phyloP scores from a whole-genome alignment of 352 stramenopile genomes.

The Globisporangium takayamanum region DNA sequence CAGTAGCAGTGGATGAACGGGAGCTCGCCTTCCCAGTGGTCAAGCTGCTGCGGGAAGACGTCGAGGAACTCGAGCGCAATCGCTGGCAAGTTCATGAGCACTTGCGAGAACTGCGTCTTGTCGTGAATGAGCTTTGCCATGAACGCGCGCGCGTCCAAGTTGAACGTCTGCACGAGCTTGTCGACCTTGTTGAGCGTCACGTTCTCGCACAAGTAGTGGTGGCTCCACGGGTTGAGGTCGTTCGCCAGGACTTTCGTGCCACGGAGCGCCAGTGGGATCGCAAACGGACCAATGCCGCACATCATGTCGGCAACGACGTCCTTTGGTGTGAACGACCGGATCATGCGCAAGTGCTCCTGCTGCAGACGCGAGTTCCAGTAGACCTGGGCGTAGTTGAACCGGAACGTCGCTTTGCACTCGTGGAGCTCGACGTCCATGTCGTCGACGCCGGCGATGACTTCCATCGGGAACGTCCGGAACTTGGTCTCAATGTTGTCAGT shows the following conservation, averaged over 20 bases:
- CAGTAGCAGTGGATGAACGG: constrained; percentile 94
- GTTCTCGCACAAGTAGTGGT: constrained; percentile 90
- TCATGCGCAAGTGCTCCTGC: constrained; percentile 91
- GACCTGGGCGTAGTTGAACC: constrained; percentile 94
- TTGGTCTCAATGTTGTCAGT: constrained; percentile 92
- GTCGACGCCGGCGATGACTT: constrained; percentile 89
- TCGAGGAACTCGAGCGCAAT: constrained; percentile 93
- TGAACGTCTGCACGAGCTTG: constrained; percentile 75
- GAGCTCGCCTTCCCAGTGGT: constrained; percentile 60
- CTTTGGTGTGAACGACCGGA: constrained; percentile 53
- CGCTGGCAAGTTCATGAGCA: constrained; percentile 96
- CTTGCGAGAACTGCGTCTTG: constrained; percentile 80
- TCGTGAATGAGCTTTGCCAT: constrained; percentile 67
- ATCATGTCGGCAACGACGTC: constrained; percentile 93
- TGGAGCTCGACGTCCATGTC: constrained; percentile 86
- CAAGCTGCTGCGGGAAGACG: constrained; percentile 56
- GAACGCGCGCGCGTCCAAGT: constrained; percentile 93
- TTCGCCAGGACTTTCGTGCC: constrained; percentile 89
- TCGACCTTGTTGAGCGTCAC: constrained; percentile 88
- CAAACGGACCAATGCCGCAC: constrained; percentile 95
- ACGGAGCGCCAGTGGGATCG: constrained; percentile 87
- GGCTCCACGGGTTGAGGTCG: constrained; percentile 90
- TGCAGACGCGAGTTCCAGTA: constrained; percentile 97
- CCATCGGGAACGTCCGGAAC: constrained; percentile 96
- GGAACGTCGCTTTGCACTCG: constrained; percentile 91